These are phyloP conservation scores for Nothophaeocryptopus gaeumannii DNA, from an alignment of 2,329 filamentous ascomycete species.

Conservation along the genomic window DNA sequence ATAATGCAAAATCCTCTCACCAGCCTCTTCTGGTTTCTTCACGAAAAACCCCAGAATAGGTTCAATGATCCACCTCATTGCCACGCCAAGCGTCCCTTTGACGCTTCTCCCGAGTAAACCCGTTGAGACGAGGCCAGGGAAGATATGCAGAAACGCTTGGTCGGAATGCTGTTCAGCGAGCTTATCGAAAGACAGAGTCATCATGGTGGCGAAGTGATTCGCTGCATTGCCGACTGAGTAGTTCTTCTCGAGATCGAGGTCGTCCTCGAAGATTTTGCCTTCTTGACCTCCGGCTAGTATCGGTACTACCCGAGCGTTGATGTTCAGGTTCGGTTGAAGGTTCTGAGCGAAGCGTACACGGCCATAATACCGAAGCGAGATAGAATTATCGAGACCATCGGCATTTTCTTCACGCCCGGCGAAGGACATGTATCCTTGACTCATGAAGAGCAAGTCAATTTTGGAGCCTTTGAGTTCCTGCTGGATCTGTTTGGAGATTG, in stretches of 20 bases:
- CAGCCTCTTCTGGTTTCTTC: constrained; percentile 15
- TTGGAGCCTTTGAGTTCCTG: constrained; percentile 21
- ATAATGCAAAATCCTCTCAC: constrained; percentile 24
- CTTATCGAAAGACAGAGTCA: constrained; percentile 24
- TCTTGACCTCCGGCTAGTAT: constrained; percentile 27
- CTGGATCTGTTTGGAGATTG: constrained; percentile 32
- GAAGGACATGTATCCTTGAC: constrained; percentile 38
- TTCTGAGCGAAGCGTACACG: constrained; percentile 23
- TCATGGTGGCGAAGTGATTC: constrained; percentile 19
- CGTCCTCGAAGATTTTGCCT: constrained; percentile 20
- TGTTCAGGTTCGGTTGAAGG: constrained; percentile 9
- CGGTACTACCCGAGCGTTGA: constrained; percentile 17
- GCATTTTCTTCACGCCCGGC: constrained; percentile 25
- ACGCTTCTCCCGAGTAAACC: constrained; percentile 16
- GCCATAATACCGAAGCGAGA: constrained; percentile 28
- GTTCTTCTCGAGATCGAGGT: constrained; percentile 22
- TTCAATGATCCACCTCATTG: constrained; percentile 16
- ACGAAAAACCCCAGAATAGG: constrained; percentile 15
- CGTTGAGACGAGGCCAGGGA: constrained; percentile 24
- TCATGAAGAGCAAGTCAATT: constrained; percentile 44
- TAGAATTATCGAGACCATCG: constrained; percentile 26
- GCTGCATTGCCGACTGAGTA: constrained; percentile 14
- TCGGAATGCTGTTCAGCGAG: constrained; percentile 18
- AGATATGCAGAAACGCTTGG: constrained; percentile 22
- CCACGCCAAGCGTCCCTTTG: constrained; percentile 10